A percentile compares a stretch with the other conserved stretches of the same genome.
These are phyloP conservation scores for Aspergillus floridensis DNA, from an alignment of 2,329 filamentous ascomycete species.

Conservation along the genomic window DNA sequence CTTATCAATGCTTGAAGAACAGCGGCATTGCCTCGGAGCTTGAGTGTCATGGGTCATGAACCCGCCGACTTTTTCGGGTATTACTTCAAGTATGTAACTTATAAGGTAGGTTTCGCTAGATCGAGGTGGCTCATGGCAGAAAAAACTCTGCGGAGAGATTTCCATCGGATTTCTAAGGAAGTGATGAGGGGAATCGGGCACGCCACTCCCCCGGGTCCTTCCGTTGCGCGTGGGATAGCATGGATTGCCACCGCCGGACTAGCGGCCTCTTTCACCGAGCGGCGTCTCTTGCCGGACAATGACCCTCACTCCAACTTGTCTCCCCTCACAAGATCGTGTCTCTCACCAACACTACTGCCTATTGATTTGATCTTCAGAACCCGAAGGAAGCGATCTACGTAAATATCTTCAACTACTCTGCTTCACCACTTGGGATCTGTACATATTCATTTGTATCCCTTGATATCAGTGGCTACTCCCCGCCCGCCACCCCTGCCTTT, in stretches of 20 bases:
- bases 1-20: neutral
- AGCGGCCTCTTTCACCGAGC: neutral
- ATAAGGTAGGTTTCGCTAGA: neutral
- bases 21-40: no score
- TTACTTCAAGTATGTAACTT: neutral
- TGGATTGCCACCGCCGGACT: conserved; percentile 16
- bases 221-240: conserved; percentile 12
- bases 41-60: no score
- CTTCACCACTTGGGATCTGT: neutral
- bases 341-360: neutral
- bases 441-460: neutral
- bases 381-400: neutral
- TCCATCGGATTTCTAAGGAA: no score
- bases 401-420: neutral
- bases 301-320: neutral
- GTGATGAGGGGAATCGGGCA: neutral
- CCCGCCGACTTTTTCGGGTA: neutral
- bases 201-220: conserved; percentile 17
- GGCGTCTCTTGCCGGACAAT: neutral
- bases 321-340: neutral
- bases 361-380: neutral
- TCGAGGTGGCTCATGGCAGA: neutral
- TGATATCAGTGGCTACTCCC: neutral
- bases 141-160: neutral
- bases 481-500: conserved; percentile 3